Evolutionary conservation across 1,284 basidiomycete genomes (phyloP).

Genomic region (Neonothopanus nambi): DNA sequence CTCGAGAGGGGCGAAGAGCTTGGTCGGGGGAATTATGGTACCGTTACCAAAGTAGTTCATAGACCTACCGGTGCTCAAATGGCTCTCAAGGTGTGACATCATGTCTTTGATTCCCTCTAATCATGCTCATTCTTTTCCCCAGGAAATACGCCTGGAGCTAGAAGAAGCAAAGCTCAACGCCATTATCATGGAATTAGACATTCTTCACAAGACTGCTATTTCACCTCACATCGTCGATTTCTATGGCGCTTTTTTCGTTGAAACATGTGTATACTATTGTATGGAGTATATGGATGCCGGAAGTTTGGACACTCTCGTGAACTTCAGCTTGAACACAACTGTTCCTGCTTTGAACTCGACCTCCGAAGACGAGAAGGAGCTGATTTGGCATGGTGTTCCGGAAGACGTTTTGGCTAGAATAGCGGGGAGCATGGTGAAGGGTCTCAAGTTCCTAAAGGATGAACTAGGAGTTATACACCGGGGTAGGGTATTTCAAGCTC

Average conservation of each 20-base stretch:
- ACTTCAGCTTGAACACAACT: constrained; percentile 31
- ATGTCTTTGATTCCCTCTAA: neutral
- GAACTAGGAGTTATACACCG: constrained; percentile 96
- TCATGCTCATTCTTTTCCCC: constrained; percentile 12
- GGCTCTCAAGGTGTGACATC: constrained; percentile 89
- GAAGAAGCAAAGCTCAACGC: constrained; percentile 93
- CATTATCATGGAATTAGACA: constrained; percentile 98
- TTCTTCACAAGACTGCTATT: constrained; percentile 77
- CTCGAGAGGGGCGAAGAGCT: constrained; percentile 91
- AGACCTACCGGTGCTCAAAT: constrained; percentile 93
- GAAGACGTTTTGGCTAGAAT: constrained; percentile 88
- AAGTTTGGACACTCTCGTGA: constrained; percentile 82
- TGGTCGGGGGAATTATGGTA: constrained; percentile 96
- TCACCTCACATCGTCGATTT: constrained; percentile 96
- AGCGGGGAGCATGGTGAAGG: constrained; percentile 82
- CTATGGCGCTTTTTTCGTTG: constrained; percentile 98
- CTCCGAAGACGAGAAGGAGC: constrained; percentile 21
- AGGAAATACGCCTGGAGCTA: constrained; percentile 98
- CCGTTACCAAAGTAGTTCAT: constrained; percentile 94
- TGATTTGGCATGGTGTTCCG: constrained; percentile 59
- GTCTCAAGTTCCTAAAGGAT: constrained; percentile 95
- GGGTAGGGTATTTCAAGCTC: constrained; percentile 44
- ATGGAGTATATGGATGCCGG: constrained; percentile 99
- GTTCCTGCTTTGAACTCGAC: constrained; percentile 6
- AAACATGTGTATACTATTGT: constrained; percentile 98